Conservation (phyloP, 768 basidiomycete genomes). For the Holtermannia corniformis region DNA sequence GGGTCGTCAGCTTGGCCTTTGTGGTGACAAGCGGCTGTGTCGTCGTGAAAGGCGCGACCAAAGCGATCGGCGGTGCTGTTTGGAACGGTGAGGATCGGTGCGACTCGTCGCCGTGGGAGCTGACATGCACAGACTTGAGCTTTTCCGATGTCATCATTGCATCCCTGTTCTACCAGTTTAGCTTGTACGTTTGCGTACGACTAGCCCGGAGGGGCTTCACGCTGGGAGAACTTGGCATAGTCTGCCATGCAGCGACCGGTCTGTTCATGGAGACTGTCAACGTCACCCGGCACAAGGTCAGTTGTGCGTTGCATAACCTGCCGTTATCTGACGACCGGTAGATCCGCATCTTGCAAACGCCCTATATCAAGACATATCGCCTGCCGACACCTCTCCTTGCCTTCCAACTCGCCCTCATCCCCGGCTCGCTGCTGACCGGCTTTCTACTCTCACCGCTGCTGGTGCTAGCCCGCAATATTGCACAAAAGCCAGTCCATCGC, state of each 20-base stretch:
- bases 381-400: conserved; percentile 83
- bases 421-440: conserved; percentile 83
- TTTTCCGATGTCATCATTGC: conserved; percentile 62
- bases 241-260: conserved; percentile 78
- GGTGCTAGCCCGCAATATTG: conserved; percentile 80
- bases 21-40: conserved; percentile 33
- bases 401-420: conserved; percentile 85
- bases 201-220: conserved; percentile 93
- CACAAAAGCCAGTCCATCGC: conserved; percentile 68
- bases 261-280: conserved; percentile 78
- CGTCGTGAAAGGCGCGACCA: conserved; percentile 31
- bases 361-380: conserved; percentile 82
- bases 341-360: conserved; percentile 71
- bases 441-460: conserved; percentile 90
- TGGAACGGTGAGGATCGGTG: conserved; percentile 33
- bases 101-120: background rate
- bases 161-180: conserved; percentile 79
- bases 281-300: conserved; percentile 68
- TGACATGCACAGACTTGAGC: conserved; percentile 54
- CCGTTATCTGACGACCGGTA: conserved; percentile 27
- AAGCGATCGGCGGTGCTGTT: conserved; percentile 27
- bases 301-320: conserved; percentile 27
- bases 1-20: conserved; percentile 36
- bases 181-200: conserved; percentile 77
- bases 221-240: conserved; percentile 81